phyloP scores from a whole-genome alignment of 345 rosid species.

The Aegle marmelos region DNA sequence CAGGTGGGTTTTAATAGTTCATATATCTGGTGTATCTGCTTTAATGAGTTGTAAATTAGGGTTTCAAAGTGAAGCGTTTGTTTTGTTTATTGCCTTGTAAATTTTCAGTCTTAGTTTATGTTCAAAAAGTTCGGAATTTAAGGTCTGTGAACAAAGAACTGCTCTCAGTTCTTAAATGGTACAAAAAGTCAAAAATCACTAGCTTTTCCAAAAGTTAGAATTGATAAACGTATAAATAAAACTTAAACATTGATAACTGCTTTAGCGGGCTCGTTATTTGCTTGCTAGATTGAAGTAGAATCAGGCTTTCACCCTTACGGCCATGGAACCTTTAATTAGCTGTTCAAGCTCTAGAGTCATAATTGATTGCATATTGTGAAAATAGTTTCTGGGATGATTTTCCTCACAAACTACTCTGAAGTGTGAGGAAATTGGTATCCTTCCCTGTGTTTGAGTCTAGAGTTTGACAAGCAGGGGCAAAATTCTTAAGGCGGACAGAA shows the following conservation, averaged over 20 bases:
- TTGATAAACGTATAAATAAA: neutral
- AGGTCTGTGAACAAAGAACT: neutral
- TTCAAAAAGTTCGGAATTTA: neutral
- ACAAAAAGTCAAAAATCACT: neutral
- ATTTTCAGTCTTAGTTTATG: neutral
- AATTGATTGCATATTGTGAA: neutral
- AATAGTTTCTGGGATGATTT: neutral
- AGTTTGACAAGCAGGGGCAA: neutral
- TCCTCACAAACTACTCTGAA: neutral
- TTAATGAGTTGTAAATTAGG: neutral
- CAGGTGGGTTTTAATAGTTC: slow-evolving; percentile 33
- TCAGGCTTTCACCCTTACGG: neutral
- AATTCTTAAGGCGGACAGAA: neutral
- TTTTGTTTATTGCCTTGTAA: neutral
- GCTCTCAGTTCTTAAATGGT: neutral
- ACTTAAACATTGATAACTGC: neutral
- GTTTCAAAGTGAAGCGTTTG: neutral
- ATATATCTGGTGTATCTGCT: neutral
- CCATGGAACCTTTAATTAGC: neutral
- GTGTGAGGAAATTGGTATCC: neutral
- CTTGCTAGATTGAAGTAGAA: neutral
- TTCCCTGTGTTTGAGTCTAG: neutral
- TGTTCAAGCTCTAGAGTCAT: neutral
- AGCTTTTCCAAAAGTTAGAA: neutral
- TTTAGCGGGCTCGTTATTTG: neutral